Evolutionary conservation across 768 basidiomycete genomes (phyloP), one percentile per base, ranked within the genome.

Genomic region (Mycena galericulata): DNA sequence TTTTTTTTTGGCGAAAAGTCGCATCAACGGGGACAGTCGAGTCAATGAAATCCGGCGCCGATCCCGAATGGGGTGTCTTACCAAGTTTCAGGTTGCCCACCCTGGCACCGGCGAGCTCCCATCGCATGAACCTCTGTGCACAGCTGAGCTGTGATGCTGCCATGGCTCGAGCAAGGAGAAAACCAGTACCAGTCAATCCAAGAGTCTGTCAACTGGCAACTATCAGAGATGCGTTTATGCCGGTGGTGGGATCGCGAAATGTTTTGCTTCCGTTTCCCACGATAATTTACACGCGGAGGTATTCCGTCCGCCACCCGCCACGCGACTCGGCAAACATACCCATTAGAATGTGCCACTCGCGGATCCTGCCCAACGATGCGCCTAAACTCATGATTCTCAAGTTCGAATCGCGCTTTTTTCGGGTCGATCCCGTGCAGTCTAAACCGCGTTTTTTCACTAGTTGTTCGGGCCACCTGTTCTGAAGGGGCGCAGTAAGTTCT

Each of bases 381-480:
- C 24, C 34, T 51, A 32, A 64, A 55, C 62, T 60, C 32, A 54
- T 30, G 50, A 51, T 46, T 24, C 30, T 55, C 26, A 36, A 56
- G 51, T 27, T 68, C 54, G 34, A 57, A 75, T 73, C 68, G 72
- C 75, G 73, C 12, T 67, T 36, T 67, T 69, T 71, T 75, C 75
- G 76, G 71, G 66, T 73, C 30, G 60, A 72, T 69, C 67, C 34
- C 26, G 46, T 27, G 61, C 71, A 68, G 54, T 32, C 26, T 41
- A 56, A 40, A 22, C 24, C 40, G 46, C 34, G 14, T 36, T 51
- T 62, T 22, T 57, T n/a, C n/a, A n/a, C n/a, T 27, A 30, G 29
- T 27, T 49, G 51, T 49, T 64, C 62, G 56, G 47, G 49, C 62
- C 62, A 68, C 49, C 55, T 68, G 47, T 68, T 68, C 45, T 36